phyloP scores from a whole-genome alignment of 2,329 filamentous ascomycete species.

The Zymoseptoria crescenta region DNA sequence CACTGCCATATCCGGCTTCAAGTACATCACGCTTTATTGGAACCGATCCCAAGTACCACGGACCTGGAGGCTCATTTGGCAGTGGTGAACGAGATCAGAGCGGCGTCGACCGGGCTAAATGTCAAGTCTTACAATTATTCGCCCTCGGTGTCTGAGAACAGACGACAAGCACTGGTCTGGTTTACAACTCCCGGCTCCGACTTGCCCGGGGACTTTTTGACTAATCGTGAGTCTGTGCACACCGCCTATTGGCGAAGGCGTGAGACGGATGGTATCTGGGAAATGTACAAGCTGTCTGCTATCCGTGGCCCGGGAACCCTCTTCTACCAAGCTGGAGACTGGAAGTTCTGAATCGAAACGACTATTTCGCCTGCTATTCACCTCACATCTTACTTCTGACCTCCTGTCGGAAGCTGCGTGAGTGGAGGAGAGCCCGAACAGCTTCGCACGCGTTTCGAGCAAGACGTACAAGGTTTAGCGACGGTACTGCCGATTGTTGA shows the following conservation, averaged over 20 bases:
- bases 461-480: not conserved
- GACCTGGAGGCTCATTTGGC: not conserved
- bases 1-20: not conserved
- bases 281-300: not conserved
- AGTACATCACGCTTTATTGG: not conserved
- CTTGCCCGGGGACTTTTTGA: not conserved
- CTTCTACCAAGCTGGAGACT: not conserved
- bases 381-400: not conserved
- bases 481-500: not conserved
- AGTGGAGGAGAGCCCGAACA: not conserved
- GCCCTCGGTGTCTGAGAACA: not conserved
- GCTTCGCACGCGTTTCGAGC: too few relatives aligned
- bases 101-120: not conserved
- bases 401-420: not conserved
- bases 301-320: conserved; percentile 1
- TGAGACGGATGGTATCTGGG: conserved; percentile 1
- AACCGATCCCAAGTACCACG: not conserved
- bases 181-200: not conserved
- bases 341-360: not conserved
- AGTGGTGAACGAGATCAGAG: not conserved
- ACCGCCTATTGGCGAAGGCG: not conserved
- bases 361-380: not conserved
- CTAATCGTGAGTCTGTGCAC: conserved; percentile 2
- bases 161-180: conserved; percentile 1
- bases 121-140: not conserved